Conservation (phyloP, 1,284 basidiomycete genomes). For the Puccinia polysora region DNA sequence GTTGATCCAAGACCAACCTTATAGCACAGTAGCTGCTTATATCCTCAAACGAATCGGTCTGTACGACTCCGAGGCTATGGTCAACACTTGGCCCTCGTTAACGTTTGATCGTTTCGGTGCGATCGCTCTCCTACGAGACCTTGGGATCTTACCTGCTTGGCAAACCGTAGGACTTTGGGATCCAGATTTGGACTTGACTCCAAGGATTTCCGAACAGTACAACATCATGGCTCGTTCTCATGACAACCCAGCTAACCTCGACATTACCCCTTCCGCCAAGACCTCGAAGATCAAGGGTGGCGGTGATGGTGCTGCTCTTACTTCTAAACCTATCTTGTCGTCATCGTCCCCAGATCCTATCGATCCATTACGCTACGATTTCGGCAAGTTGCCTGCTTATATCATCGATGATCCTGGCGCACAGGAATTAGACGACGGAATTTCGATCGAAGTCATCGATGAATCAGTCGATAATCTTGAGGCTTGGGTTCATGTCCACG, state of each 20-base stretch:
- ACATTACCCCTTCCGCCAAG: background rate
- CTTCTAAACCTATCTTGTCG: slow-evolving; percentile 31
- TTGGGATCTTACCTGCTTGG: slow-evolving; percentile 39
- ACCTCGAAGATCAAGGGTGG: background rate
- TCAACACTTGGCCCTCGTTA: slow-evolving; percentile 38
- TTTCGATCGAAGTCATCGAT: slow-evolving; percentile 66
- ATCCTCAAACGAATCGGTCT: slow-evolving; percentile 41
- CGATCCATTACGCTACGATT: slow-evolving; percentile 73
- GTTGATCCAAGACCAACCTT: slow-evolving; percentile 44
- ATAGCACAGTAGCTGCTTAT: slow-evolving; percentile 31
- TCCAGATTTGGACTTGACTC: slow-evolving; percentile 33
- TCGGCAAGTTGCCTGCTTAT: slow-evolving; percentile 73
- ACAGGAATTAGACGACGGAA: slow-evolving; percentile 86
- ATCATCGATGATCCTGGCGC: slow-evolving; percentile 81
- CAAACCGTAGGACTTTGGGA: slow-evolving; percentile 44
- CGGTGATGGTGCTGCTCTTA: background rate
- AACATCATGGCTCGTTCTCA: slow-evolving; percentile 43
- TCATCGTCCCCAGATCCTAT: slow-evolving; percentile 48
- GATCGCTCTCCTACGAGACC: slow-evolving; percentile 34
- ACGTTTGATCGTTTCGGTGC: slow-evolving; percentile 44
- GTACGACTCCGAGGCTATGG: slow-evolving; percentile 38
- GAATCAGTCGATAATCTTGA: slow-evolving; percentile 19
- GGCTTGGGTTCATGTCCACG: slow-evolving; percentile 81
- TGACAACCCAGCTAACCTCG: background rate
- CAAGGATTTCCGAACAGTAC: slow-evolving; percentile 22